Evolutionary conservation across 768 basidiomycete species (phyloP).

Genomic region (Fibroporia radiculosa): DNA sequence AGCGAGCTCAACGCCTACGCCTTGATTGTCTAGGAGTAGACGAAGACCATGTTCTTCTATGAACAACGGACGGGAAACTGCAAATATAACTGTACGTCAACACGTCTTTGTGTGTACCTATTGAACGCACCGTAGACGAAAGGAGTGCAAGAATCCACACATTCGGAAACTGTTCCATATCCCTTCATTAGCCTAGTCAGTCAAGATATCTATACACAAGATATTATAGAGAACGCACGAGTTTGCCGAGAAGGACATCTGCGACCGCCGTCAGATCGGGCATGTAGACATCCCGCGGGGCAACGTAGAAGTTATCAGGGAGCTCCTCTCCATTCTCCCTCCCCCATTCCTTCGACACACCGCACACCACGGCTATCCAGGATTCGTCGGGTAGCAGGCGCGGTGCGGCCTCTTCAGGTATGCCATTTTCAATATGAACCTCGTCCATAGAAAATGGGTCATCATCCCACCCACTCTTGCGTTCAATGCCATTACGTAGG

Average conservation of each 20-base stretch:
- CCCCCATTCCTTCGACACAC: conserved; percentile 43
- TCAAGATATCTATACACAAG: background rate
- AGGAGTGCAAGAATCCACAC: conserved; percentile 67
- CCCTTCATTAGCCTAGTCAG: conserved; percentile 36
- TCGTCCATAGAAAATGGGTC: conserved; percentile 1
- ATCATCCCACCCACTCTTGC: background rate
- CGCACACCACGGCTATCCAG: conserved; percentile 80
- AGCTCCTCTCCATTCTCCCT: conserved; percentile 30
- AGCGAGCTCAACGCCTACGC: conserved; percentile 62
- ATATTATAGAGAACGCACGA: conserved; percentile 37
- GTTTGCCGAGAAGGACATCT: conserved; percentile 72
- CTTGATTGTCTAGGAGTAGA: conserved; percentile 51
- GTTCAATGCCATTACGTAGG: conserved; percentile 11
- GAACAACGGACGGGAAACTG: conserved; percentile 73
- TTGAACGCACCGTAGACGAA: conserved; percentile 59
- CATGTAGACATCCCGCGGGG: conserved; percentile 75
- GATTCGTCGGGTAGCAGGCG: conserved; percentile 54
- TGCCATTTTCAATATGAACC: conserved; percentile 1
- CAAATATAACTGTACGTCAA: background rate
- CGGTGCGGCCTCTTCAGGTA: conserved; percentile 23
- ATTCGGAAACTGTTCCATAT: conserved; percentile 77
- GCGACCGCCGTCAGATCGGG: conserved; percentile 69
- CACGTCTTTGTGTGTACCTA: background rate
- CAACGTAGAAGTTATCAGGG: conserved; percentile 68
- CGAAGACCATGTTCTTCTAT: conserved; percentile 76